Evolutionary conservation across 441 rosid species (phyloP).

Genomic region (Croton setiger): DNA sequence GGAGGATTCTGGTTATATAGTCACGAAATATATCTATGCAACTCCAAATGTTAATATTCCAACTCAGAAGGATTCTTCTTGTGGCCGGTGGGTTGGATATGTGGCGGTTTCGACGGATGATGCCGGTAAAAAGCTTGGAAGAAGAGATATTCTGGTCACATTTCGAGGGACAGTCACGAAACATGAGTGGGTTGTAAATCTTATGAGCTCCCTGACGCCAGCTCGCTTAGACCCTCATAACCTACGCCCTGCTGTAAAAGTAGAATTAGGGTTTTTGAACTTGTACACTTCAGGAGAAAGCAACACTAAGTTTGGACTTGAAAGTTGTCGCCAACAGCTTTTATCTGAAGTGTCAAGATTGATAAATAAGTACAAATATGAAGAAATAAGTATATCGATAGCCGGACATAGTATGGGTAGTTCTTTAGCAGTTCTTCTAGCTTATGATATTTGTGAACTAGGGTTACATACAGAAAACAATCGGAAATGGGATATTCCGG

Average conservation of each 20-base stretch:
- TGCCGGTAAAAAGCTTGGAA: slow-evolving; percentile 54
- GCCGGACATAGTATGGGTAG: slow-evolving; percentile 77
- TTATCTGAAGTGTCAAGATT: slow-evolving; percentile 55
- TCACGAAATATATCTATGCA: slow-evolving; percentile 57
- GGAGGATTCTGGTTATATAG: slow-evolving; percentile 48
- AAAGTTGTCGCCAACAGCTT: slow-evolving; percentile 43
- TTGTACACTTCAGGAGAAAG: slow-evolving; percentile 70
- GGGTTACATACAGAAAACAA: slow-evolving; percentile 45
- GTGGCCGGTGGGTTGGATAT: slow-evolving; percentile 81
- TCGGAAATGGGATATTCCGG: slow-evolving; percentile 40
- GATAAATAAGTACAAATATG: slow-evolving; percentile 49
- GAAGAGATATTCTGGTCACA: slow-evolving; percentile 69
- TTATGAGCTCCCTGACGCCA: slow-evolving; percentile 60
- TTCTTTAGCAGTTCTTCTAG: slow-evolving; percentile 57
- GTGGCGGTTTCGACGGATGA: slow-evolving; percentile 71
- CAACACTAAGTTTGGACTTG: slow-evolving; percentile 39
- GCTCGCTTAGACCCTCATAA: slow-evolving; percentile 60
- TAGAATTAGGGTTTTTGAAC: slow-evolving; percentile 73
- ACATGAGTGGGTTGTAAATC: slow-evolving; percentile 72
- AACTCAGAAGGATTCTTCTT: slow-evolving; percentile 43
- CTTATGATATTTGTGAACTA: slow-evolving; percentile 71
- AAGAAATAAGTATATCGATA: slow-evolving; percentile 64
- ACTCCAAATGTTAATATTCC: slow-evolving; percentile 61
- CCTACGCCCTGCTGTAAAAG: slow-evolving; percentile 45
- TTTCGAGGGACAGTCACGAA: slow-evolving; percentile 72